Evolutionary conservation across 2,329 filamentous ascomycete species (phyloP).

Genomic region (Delphinella strobiligena): DNA sequence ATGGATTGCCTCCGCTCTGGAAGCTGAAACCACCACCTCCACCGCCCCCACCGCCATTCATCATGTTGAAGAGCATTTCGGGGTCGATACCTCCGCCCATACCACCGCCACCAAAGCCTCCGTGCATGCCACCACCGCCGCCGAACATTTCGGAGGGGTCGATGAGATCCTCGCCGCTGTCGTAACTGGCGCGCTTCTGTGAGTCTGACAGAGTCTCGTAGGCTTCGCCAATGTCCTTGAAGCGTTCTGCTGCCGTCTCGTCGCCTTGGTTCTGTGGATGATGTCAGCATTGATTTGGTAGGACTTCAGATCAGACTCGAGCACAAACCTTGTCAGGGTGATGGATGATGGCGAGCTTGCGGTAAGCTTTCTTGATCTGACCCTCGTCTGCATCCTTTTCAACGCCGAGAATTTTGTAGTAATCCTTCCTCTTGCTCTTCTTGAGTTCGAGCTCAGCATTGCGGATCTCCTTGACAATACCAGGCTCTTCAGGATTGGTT

Average conservation of each 20-base stretch:
- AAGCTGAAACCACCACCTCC: slow-evolving; percentile 17
- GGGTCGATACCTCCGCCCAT: slow-evolving; percentile 49
- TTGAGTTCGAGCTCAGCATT: slow-evolving; percentile 91
- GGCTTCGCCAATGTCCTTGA: slow-evolving; percentile 96
- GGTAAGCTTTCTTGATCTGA: slow-evolving; percentile 93
- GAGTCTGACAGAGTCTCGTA: slow-evolving; percentile 92
- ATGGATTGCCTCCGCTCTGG: not conserved
- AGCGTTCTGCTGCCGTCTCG: slow-evolving; percentile 70
- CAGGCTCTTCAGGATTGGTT: slow-evolving; percentile 67
- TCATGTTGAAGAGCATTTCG: slow-evolving; percentile 74
- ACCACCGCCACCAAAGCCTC: slow-evolving; percentile 34
- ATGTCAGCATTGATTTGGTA: not conserved
- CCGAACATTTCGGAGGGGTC: slow-evolving; percentile 74
- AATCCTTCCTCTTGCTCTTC: slow-evolving; percentile 95
- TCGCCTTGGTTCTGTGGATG: slow-evolving; percentile 63
- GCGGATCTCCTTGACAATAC: slow-evolving; percentile 71
- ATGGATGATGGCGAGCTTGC: slow-evolving; percentile 83
- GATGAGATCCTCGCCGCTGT: slow-evolving; percentile 82
- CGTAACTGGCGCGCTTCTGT: slow-evolving; percentile 84
- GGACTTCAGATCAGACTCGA: not conserved
- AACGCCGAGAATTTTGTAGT: slow-evolving; percentile 92
- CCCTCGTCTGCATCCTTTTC: slow-evolving; percentile 72
- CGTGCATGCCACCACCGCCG: slow-evolving; percentile 36
- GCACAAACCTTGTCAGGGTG: slow-evolving; percentile 68
- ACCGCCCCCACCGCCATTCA: slow-evolving; percentile 49